A percentile compares a stretch with the other conserved stretches of the same genome.
phyloP scores from a whole-genome alignment of 306 rosid genomes.

The Adenanthera pavonina region DNA sequence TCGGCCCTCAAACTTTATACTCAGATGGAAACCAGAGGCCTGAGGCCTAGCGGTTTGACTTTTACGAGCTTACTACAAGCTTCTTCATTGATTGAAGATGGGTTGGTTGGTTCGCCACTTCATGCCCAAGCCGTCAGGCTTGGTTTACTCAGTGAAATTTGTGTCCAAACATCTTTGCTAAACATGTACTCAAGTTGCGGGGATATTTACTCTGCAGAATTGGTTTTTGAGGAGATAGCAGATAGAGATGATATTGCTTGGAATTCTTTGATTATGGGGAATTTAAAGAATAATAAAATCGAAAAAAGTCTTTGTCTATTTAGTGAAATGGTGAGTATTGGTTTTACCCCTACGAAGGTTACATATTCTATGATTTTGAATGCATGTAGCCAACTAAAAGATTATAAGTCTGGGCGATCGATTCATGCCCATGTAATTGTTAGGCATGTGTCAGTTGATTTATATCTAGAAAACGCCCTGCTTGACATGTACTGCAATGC shows the following conservation, averaged over 20 bases:
- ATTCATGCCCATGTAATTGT: conserved; percentile 66
- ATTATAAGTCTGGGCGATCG: conserved; percentile 54
- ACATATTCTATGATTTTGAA: conserved; percentile 73
- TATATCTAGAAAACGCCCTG: conserved; percentile 71
- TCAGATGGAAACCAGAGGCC: conserved; percentile 48
- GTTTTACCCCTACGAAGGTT: conserved; percentile 61
- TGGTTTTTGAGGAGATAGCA: conserved; percentile 55
- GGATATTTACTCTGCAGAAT: conserved; percentile 65
- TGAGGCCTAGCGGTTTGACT: conserved; percentile 68
- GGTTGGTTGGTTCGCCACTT: conserved; percentile 59
- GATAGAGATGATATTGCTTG: conserved; percentile 72
- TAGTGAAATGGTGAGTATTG: conserved; percentile 56
- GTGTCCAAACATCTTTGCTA: conserved; percentile 74
- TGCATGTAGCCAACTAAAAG: conserved; percentile 60
- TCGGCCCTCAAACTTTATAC: conserved; percentile 50
- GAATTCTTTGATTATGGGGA: conserved; percentile 78
- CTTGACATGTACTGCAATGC: conserved; percentile 82
- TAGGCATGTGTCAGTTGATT: conserved; percentile 55
- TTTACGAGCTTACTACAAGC: conserved; percentile 77
- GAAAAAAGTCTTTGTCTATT: conserved; percentile 53
- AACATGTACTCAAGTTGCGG: conserved; percentile 72
- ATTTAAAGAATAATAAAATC: conserved; percentile 55
- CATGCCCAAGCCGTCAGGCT: conserved; percentile 72
- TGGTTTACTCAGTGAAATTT: conserved; percentile 64
- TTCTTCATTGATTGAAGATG: conserved; percentile 57